Percentiles rank a stretch among this genome's conserved stretches.
Conservation (phyloP, 2,329 filamentous ascomycete genomes). For the Scytalidium lignicola region DNA sequence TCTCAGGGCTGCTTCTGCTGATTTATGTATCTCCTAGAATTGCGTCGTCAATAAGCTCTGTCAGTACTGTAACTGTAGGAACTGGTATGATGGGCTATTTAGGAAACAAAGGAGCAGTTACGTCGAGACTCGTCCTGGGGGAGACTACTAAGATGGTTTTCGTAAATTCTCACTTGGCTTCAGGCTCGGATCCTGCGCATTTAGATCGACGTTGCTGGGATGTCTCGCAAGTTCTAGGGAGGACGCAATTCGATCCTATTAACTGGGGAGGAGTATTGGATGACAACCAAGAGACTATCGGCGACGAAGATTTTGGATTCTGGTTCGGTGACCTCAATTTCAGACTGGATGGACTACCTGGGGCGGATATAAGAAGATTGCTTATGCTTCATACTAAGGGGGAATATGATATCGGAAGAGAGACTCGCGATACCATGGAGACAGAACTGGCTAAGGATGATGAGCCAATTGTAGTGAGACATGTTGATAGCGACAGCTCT, state of each 20-base stretch:
- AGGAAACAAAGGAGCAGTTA: slow-evolving; percentile 91
- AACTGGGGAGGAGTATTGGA: slow-evolving; percentile 56
- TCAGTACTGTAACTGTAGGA: slow-evolving; percentile 78
- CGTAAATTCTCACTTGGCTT: slow-evolving; percentile 86
- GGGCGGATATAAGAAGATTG: slow-evolving; percentile 81
- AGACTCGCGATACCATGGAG: slow-evolving; percentile 24
- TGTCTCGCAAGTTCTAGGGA: slow-evolving; percentile 67
- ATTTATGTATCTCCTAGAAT: slow-evolving; percentile 80
- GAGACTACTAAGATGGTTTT: slow-evolving; percentile 88
- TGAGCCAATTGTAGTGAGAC: slow-evolving; percentile 41
- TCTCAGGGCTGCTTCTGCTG: slow-evolving; percentile 78
- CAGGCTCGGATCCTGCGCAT: slow-evolving; percentile 71
- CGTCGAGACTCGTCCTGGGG: slow-evolving; percentile 75
- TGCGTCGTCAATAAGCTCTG: slow-evolving; percentile 67
- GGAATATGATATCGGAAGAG: slow-evolving; percentile 59
- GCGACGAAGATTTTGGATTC: slow-evolving; percentile 88
- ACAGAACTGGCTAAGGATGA: slow-evolving; percentile 39
- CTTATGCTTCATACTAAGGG: slow-evolving; percentile 77
- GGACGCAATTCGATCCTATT: slow-evolving; percentile 75
- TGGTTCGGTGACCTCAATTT: slow-evolving; percentile 98
- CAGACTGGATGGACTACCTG: slow-evolving; percentile 79
- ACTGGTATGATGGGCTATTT: slow-evolving; percentile 90
- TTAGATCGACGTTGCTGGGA: slow-evolving; percentile 90
- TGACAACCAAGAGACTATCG: slow-evolving; percentile 66
- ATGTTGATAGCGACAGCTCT: slow-evolving; percentile 38